Evolutionary conservation across 805 yeast species (phyloP), one percentile per base, ranked within the genome.

Genomic region (Phaffomyces opuntiae): DNA sequence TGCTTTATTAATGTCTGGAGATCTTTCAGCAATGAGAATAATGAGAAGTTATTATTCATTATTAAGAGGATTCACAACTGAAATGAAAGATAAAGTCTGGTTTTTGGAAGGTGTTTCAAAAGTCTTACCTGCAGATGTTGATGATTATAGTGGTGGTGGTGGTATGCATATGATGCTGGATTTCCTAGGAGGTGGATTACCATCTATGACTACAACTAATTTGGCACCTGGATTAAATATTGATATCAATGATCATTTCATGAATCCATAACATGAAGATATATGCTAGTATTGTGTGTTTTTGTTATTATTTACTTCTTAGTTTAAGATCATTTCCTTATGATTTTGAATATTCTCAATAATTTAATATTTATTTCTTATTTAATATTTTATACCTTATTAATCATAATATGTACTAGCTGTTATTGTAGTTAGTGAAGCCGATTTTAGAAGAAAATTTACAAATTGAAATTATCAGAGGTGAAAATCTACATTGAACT

Each of bases 101-200:
- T 89, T 90, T 55, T 70, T 90, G 51, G 96, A 90, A 64, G 97
- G 97, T 5, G 93, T 88, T 2, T 78, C 93, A 6, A 80, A 81
- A 45, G 95, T 89, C 1, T 70, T 90, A 40, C 96, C 96, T 0
- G 95, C 83, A 11, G 96, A 89, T 62, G 95, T 87, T 45, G 96
- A 90, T 55, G 88, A 84, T 56, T 85, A 87, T 59, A 81, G 90
- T 13, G 95, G 96, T 36, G 87, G 95, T 50, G 93, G 95, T 44
- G 93, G 93, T 50, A 83, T 83, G 88, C 89, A 84, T 60, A 85
- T 85, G 95, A 85, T 85, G 95, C 67, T 85, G 64, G 93, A 85
- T 62, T 85, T 85, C 67, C 69, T 85, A 17, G 95, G 93, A 19
- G 93, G 93, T 12, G 76, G 76, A 2, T 52, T 72, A 36, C 76